phyloP scores from a whole-genome alignment of 2,329 filamentous ascomycete genomes.

The Falciphora oryzae region DNA sequence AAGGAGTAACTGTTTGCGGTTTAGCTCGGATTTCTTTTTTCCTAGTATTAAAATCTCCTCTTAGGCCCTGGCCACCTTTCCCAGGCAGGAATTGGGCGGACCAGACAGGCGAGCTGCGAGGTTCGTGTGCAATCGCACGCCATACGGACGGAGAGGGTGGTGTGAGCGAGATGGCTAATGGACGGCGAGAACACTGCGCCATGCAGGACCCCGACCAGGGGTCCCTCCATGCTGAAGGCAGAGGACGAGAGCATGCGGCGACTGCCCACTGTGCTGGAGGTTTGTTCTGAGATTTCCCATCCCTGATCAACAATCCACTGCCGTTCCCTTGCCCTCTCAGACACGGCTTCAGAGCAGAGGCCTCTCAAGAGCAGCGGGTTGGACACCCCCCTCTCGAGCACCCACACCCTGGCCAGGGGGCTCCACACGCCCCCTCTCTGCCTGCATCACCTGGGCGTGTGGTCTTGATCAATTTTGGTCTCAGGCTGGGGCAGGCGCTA shows the following conservation, averaged over 20 bases:
- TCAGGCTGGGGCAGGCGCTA: neutral
- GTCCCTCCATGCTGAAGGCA: neutral
- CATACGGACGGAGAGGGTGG: neutral
- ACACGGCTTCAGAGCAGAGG: neutral
- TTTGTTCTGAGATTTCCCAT: neutral
- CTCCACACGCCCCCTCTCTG: neutral
- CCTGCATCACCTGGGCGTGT: neutral
- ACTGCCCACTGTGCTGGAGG: neutral
- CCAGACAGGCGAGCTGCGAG: neutral
- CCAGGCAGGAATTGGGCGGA: neutral
- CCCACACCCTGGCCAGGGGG: neutral
- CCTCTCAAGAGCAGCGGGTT: neutral
- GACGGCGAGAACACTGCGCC: neutral
- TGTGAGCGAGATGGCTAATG: neutral
- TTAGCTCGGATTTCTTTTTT: neutral
- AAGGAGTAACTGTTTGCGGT: neutral
- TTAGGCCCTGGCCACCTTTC: neutral
- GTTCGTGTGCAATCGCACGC: slow-evolving; percentile 1
- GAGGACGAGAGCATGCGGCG: neutral
- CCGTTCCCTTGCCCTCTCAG: neutral
- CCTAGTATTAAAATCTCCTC: neutral
- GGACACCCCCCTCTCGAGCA: neutral
- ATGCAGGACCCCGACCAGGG: slow-evolving; percentile 1
- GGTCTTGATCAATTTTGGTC: neutral
- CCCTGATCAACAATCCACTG: neutral